These are phyloP conservation scores for Ligustrum vulgare DNA, from an alignment of 257 asterid species.

Conservation along the genomic window DNA sequence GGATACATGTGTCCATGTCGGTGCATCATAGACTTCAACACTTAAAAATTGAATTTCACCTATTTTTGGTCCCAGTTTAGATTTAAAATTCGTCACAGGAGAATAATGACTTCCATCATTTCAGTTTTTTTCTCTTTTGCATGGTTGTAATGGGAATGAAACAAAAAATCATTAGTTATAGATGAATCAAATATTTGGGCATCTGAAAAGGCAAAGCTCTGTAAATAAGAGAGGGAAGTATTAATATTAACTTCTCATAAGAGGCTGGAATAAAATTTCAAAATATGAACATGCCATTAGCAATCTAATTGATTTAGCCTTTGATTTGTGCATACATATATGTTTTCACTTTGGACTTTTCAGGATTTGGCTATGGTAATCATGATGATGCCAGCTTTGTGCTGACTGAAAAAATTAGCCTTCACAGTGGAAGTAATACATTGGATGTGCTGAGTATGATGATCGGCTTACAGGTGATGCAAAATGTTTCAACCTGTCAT, in stretches of 20 bases:
- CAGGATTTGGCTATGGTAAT: conserved; percentile 67
- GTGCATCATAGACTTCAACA: not conserved
- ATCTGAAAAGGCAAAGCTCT: not conserved
- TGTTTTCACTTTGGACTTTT: conserved; percentile 6
- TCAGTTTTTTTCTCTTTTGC: not conserved
- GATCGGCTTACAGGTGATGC: conserved; percentile 67
- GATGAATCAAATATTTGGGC: not conserved
- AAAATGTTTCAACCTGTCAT: not conserved
- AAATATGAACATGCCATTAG: not conserved
- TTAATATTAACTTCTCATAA: not conserved
- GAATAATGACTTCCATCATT: not conserved
- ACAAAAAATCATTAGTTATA: not conserved
- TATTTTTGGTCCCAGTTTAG: not conserved
- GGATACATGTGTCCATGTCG: no score
- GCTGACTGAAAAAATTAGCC: conserved; percentile 38
- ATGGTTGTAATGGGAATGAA: not conserved
- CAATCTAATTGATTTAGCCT: not conserved
- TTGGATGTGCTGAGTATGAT: conserved; percentile 72
- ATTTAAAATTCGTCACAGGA: not conserved
- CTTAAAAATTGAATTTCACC: not conserved
- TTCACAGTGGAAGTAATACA: conserved; percentile 56
- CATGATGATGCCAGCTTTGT: conserved; percentile 66
- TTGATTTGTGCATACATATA: not conserved
- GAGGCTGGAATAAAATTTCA: not conserved
- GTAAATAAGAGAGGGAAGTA: not conserved